A percentile compares a stretch with the other conserved stretches of the same genome.
phyloP scores from a whole-genome alignment of 352 stramenopile species.

The Globisporangium emineosum region DNA sequence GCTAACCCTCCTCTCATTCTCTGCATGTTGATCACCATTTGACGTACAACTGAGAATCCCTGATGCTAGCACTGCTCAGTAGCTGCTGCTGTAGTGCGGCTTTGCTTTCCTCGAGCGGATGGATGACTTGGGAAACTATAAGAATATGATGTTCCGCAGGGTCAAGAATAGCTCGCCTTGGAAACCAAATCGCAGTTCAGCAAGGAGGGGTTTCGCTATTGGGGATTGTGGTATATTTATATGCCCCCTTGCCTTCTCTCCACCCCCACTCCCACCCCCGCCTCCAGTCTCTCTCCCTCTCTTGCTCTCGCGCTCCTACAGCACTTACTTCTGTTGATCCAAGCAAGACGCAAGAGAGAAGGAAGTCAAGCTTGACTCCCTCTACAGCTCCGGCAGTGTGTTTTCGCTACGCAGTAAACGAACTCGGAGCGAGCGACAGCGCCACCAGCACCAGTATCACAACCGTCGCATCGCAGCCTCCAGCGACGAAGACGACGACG shows the following conservation, averaged over 20 bases:
- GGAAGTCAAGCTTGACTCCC: neutral
- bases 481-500: conserved; percentile 6
- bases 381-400: neutral
- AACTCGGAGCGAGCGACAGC: neutral
- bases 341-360: neutral
- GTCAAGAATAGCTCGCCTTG: neutral
- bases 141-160: neutral
- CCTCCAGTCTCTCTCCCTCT: neutral
- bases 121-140: neutral
- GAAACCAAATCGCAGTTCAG: neutral
- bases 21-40: too few relatives aligned
- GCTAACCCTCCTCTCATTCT: too few relatives aligned
- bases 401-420: neutral
- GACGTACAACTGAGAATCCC: too few relatives aligned
- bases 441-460: neutral
- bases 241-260: neutral
- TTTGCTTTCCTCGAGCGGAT: too few relatives aligned
- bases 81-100: too few relatives aligned
- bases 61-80: too few relatives aligned
- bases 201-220: neutral
- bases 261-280: neutral
- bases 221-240: neutral
- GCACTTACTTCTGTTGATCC: neutral
- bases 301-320: neutral
- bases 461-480: conserved; percentile 6